These are phyloP conservation scores for Rhodofomes roseus DNA, from an alignment of 1,284 basidiomycete genomes.

Conservation along the genomic window DNA sequence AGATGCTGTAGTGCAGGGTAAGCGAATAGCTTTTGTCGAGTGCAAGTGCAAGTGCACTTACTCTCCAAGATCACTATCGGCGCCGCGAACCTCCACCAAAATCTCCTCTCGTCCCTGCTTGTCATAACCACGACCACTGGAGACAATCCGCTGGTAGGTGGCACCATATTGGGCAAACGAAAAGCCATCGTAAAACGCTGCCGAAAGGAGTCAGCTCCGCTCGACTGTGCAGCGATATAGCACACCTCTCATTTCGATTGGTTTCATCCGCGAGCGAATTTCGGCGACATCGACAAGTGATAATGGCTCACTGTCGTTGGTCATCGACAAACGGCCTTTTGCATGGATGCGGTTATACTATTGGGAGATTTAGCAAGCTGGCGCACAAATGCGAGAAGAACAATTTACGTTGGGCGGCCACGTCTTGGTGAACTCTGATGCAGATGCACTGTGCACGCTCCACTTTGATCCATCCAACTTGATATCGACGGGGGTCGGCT, in stretches of 20 bases:
- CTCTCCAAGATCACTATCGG: conserved; percentile 1
- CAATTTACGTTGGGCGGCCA: conserved; percentile 3
- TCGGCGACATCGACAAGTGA: not conserved
- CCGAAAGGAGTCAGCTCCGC: no score
- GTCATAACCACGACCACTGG: not conserved
- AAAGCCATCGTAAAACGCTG: conserved; percentile 8
- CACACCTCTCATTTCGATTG: conserved; percentile 5
- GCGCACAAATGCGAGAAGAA: no score
- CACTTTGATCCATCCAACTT: conserved; percentile 25
- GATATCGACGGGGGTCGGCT: conserved; percentile 26
- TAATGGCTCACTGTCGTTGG: not conserved
- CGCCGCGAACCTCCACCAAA: conserved; percentile 9
- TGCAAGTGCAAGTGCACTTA: no score
- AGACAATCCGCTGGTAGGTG: conserved; percentile 2
- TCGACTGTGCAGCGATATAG: no score
- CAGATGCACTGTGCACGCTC: conserved; percentile 19
- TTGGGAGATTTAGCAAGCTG: not conserved
- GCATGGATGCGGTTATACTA: conserved; percentile 6
- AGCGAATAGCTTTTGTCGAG: no score
- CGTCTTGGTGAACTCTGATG: not conserved
- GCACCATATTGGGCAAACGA: conserved; percentile 12
- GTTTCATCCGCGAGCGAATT: not conserved
- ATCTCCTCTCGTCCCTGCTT: conserved; percentile 3
- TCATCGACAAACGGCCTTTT: not conserved
- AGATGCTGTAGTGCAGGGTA: not conserved